Evolutionary conservation across 331 rosid species (phyloP), one percentile per base, ranked within the genome.

Genomic region (Saraca asoca): DNA sequence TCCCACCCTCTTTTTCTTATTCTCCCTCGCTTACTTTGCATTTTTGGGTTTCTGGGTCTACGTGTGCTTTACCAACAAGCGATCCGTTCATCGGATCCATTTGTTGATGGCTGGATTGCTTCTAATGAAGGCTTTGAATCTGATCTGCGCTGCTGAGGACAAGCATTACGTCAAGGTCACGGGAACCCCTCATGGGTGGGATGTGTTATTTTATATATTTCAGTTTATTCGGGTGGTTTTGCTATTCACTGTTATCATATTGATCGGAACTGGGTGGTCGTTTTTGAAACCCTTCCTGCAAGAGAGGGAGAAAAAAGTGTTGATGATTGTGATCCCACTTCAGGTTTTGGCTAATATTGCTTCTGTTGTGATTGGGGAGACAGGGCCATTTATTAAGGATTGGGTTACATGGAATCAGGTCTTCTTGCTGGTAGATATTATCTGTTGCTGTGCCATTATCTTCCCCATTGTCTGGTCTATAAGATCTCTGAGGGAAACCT

Each of bases 401-500:
- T 91, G 95, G 96, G 95, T 86, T 12, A 91, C 97, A 3, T 91
- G 97, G 96, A 91, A 88, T 41, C 96, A 88, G 80, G 83, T 91
- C 6, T 91, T 91, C 81, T 71, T 88, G 88, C 78, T 91, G 60
- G 97, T 91, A 9, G 97, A 91, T 70, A 85, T 91, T 19, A 81
- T 88, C 24, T 91, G 96, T 62, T 91, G 96, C 71, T 91, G 97
- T 41, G 96, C 95, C 8, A 91, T 91, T 41, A 91, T 91, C 38
- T 91, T 91, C 74, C 95, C 97, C 1, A 91, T 91, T 43, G 95
- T 91, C 12, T 91, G 97, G 97, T 88, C 97, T 0, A 91, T 91
- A 12, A 76, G 97, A 63, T 81, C 92, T 17, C 58, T 91, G 2
- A 75, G 96, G 41, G 97, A 91, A 73, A 91, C 97, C 0, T 88